Base-by-base conservation (phyloP, 208 protist species). In the Trypanosoma theileri region DNA sequence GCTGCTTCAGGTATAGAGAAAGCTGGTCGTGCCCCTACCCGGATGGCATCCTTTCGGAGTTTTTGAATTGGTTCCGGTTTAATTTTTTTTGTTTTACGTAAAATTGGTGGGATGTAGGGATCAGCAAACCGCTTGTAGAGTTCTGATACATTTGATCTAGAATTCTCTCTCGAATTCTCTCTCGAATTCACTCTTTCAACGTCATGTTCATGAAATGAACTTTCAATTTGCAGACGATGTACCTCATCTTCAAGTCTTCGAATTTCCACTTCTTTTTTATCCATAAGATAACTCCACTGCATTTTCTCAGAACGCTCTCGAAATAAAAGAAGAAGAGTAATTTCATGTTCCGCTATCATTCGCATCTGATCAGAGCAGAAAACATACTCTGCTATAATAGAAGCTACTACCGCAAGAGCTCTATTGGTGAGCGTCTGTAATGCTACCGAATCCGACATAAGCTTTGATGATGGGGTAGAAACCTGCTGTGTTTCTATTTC, bases 21-120 rank as follows among this genome's bases (percentile, higher is more conserved):
- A 8, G 73, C 82, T 12, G 76, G 79, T 4, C 74, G 75, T 10
- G 73, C 86, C 3, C 86, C 86, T 16, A 85, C 66, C 4, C 71
- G 59, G 16, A 82, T 56, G 4, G 86, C 86, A 48, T 88, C 83
- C 16, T 75, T 71, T 13, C 77, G 66, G 13, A 87, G 69, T 44
- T 84, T 69, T 0, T 13, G 50, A 52, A 87, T 79, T 9, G 69
- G 40, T 14, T 69, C 57, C 22, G 75, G 42, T n/a, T 65, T 53
- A 8, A 66, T 46, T 19, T 51, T 28, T 1, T 22, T 31, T 1
- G 64, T 26, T 44, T 12, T 13, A 44, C 52, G 28, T 14, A 69
- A 26, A 21, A 56, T 71, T 9, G 62, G 3, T 10, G 86, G 86
- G 28, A 92, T 81, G 66, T 79, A 92, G 0, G 86, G 86, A 19